These are phyloP conservation scores for Erodium trifolium DNA, from an alignment of 441 rosid genomes.

Conservation along the genomic window DNA sequence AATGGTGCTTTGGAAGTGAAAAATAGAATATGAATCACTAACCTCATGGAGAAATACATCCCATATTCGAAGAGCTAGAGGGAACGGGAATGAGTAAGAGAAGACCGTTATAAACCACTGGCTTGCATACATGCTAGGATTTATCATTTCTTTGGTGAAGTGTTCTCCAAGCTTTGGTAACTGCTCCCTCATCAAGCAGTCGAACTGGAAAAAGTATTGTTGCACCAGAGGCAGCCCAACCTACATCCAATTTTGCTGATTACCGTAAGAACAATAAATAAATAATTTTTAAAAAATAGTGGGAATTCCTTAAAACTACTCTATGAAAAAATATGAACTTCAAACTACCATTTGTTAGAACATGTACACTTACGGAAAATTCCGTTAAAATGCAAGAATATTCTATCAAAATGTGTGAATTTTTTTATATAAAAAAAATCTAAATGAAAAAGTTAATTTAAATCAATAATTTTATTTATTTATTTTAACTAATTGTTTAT, in stretches of 20 bases:
- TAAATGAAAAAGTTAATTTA: too few species aligned
- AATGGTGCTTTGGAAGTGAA: not conserved
- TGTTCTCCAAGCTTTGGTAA: constrained; percentile 90
- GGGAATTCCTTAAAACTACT: too few species aligned
- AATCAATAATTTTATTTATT: too few species aligned
- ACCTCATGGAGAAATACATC: constrained; percentile 93
- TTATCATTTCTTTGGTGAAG: constrained; percentile 76
- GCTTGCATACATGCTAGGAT: constrained; percentile 97
- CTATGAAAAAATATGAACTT: too few species aligned
- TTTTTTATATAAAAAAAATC: too few species aligned
- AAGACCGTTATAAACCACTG: constrained; percentile 97
- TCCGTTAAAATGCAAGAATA: too few species aligned
- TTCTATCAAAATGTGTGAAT: too few species aligned
- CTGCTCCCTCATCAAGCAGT: constrained; percentile 59
- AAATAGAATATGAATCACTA: constrained; percentile 13
- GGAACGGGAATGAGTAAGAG: constrained; percentile 81
- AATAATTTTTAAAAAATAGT: too few species aligned
- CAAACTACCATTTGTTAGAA: too few species aligned
- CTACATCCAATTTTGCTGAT: constrained; percentile 25
- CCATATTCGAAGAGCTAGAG: constrained; percentile 86
- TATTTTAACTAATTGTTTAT: too few species aligned
- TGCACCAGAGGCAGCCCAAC: constrained; percentile 94
- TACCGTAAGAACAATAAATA: too few species aligned
- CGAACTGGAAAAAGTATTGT: constrained; percentile 72
- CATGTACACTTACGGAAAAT: too few species aligned